Percentiles rank a stretch among this genome's conserved stretches.
Conservation (phyloP, 1,139 yeast species). For the Sugiyamaella japonica region DNA sequence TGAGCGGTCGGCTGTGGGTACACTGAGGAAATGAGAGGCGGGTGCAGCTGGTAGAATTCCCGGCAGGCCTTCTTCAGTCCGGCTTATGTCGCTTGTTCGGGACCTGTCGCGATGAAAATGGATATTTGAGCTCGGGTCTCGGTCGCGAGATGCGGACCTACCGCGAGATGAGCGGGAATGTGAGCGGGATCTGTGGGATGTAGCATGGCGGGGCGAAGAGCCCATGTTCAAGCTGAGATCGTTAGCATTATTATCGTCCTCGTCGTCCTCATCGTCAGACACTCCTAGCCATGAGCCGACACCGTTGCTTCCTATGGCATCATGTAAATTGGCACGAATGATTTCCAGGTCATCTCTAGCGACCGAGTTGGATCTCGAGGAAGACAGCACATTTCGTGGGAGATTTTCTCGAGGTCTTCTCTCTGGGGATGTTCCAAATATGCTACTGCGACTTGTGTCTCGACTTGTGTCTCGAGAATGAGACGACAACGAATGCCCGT, state of each 20-base stretch:
- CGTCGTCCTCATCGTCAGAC: constrained; percentile 11
- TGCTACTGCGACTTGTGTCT: not conserved
- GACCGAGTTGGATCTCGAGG: constrained; percentile 16
- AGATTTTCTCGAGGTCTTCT: constrained; percentile 1
- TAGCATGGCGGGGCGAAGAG: not conserved
- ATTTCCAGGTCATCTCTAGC: constrained; percentile 23
- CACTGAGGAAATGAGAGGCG: not conserved
- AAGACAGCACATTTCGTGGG: not conserved
- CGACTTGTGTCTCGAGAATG: constrained; percentile 10
- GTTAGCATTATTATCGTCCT: not conserved
- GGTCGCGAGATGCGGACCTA: constrained; percentile 2
- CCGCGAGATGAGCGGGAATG: not conserved
- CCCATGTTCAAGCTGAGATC: not conserved
- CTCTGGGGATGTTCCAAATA: constrained; percentile 1
- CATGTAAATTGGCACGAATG: constrained; percentile 29
- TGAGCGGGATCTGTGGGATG: not conserved
- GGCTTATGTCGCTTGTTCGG: not conserved
- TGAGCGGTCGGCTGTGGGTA: not conserved
- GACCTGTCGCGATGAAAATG: constrained; percentile 1
- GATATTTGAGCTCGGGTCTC: not conserved
- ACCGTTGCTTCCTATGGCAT: constrained; percentile 33
- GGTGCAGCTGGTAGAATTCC: not conserved
- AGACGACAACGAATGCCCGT: not conserved
- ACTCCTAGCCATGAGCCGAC: constrained; percentile 29
- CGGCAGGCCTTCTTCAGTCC: constrained; percentile 7